A percentile compares a stretch with the other conserved stretches of the same genome.
Evolutionary conservation across 2,329 filamentous ascomycete genomes (phyloP).

Genomic region (Microcyclospora pomicola): DNA sequence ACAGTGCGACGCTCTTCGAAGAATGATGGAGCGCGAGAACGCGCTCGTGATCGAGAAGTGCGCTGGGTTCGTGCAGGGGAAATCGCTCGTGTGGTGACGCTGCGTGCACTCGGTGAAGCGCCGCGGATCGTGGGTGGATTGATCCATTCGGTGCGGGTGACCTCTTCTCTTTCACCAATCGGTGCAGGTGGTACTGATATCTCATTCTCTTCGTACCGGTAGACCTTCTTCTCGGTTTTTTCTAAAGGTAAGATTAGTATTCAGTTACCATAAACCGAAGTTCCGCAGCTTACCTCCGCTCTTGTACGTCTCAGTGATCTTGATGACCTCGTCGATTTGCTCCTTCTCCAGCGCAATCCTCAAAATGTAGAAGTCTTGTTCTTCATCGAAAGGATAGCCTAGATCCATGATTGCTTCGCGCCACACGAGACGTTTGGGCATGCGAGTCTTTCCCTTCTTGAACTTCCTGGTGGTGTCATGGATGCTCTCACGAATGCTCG

Average conservation of each 20-base stretch:
- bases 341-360: slow-evolving; percentile 75
- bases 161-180: slow-evolving; percentile 19
- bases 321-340: slow-evolving; percentile 82
- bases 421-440: slow-evolving; percentile 67
- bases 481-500: slow-evolving; percentile 13
- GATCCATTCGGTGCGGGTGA: slow-evolving; percentile 25
- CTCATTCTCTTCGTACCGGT: slow-evolving; percentile 22
- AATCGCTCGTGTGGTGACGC: slow-evolving; percentile 14
- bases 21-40: slow-evolving; percentile 11
- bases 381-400: slow-evolving; percentile 74
- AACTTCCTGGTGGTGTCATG: slow-evolving; percentile 15
- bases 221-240: slow-evolving; percentile 19
- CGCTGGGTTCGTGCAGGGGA: slow-evolving; percentile 11
- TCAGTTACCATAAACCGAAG: not conserved
- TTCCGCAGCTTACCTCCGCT: slow-evolving; percentile 25
- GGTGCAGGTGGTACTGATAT: slow-evolving; percentile 9
- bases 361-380: slow-evolving; percentile 73
- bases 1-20: slow-evolving; percentile 18
- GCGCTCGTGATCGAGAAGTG: slow-evolving; percentile 1
- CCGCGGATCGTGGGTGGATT: slow-evolving; percentile 24
- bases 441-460: slow-evolving; percentile 73
- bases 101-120: slow-evolving; percentile 14
- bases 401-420: slow-evolving; percentile 70
- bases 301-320: slow-evolving; percentile 62
- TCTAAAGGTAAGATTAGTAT: slow-evolving; percentile 16